A percentile compares a stretch with the other conserved stretches of the same genome.
These are phyloP conservation scores for Oenanthe javanica DNA, from an alignment of 140 eudicot species.

Conservation along the genomic window DNA sequence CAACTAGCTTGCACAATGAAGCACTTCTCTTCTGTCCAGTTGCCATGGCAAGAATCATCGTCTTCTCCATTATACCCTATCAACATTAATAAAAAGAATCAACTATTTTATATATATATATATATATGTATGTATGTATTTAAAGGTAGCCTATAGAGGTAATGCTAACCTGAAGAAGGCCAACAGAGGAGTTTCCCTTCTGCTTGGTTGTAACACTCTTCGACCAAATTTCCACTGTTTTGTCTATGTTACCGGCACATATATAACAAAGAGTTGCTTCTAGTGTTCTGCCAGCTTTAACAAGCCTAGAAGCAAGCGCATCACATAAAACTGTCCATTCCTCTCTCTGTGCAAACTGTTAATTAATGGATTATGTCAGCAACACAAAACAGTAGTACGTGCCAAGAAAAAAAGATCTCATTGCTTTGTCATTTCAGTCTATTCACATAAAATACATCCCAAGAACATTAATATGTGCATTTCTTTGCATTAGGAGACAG, in stretches of 20 bases:
- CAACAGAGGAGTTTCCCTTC: conserved; percentile 69
- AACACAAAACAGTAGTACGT: background rate
- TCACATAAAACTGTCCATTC: conserved; percentile 91
- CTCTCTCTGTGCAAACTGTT: conserved; percentile 88
- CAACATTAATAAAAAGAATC: background rate
- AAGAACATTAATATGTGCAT: background rate
- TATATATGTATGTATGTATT: too few species aligned
- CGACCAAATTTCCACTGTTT: conserved; percentile 94
- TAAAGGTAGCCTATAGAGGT: background rate
- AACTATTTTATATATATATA: background rate
- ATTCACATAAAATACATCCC: background rate
- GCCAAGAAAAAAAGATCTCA: background rate
- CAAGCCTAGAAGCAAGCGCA: conserved; percentile 80
- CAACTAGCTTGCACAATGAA: conserved; percentile 80
- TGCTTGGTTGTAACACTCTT: conserved; percentile 49
- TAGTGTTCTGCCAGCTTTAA: conserved; percentile 56
- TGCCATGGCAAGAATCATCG: conserved; percentile 86
- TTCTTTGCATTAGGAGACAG: background rate
- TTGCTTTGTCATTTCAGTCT: background rate
- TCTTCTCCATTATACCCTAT: conserved; percentile 97
- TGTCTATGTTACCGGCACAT: conserved; percentile 94
- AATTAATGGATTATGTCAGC: conserved; percentile 30
- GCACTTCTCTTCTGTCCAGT: conserved; percentile 86
- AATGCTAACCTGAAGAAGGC: conserved; percentile 69
- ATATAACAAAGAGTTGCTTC: conserved; percentile 95